phyloP scores from a whole-genome alignment of 2,329 filamentous ascomycete genomes.

The Rachicladosporium sp. region DNA sequence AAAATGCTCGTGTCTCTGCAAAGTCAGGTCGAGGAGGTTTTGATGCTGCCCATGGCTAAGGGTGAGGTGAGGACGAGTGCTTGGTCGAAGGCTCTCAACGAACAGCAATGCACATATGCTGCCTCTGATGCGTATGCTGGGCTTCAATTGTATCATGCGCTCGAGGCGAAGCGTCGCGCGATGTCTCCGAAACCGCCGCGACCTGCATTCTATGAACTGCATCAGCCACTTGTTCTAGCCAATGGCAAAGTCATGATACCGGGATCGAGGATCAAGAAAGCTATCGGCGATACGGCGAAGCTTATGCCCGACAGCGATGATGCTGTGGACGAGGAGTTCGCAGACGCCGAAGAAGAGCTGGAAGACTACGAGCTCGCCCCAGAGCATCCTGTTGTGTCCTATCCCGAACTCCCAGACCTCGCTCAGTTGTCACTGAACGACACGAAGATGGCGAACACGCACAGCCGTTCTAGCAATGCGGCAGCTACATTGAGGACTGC shows the following conservation, averaged over 20 bases:
- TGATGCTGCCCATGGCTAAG: slow-evolving; percentile 67
- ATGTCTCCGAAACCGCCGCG: slow-evolving; percentile 59
- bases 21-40: slow-evolving; percentile 55
- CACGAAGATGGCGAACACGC: background rate
- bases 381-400: slow-evolving; percentile 3
- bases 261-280: slow-evolving; percentile 6
- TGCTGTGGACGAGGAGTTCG: slow-evolving; percentile 22
- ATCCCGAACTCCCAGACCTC: slow-evolving; percentile 6
- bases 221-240: slow-evolving; percentile 48
- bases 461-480: background rate
- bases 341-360: slow-evolving; percentile 17
- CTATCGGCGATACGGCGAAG: slow-evolving; percentile 6
- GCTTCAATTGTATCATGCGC: slow-evolving; percentile 56
- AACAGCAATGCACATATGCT: slow-evolving; percentile 59
- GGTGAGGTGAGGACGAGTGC: slow-evolving; percentile 60
- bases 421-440: slow-evolving; percentile 4
- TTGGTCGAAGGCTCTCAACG: slow-evolving; percentile 54
- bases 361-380: slow-evolving; percentile 7
- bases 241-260: slow-evolving; percentile 23
- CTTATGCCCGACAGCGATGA: slow-evolving; percentile 14
- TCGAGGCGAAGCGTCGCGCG: slow-evolving; percentile 55
- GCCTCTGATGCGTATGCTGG: slow-evolving; percentile 76
- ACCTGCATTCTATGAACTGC: slow-evolving; percentile 56
- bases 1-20: slow-evolving; percentile 55
- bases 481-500: background rate